Evolutionary conservation across 2,329 filamentous ascomycete genomes (phyloP), one percentile per base, ranked within the genome.

Genomic region (Nemania serpens): DNA sequence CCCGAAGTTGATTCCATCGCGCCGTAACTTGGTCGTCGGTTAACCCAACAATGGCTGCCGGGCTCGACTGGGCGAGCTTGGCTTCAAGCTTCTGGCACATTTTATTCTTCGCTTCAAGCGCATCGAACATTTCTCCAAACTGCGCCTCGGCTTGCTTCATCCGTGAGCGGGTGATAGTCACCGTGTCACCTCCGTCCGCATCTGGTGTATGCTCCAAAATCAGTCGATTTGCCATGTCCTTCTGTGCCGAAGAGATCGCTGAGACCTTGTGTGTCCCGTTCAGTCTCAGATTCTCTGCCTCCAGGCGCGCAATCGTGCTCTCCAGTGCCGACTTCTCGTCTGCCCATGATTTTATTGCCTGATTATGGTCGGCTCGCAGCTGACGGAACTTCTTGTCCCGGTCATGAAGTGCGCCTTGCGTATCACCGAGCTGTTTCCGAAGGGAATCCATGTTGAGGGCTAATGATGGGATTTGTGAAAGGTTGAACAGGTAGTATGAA

Each of bases 401-500:
- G 10, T 69, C 63, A 12, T 66, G 64, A 39, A 71, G 68, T 42
- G 66, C 67, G 22, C 63, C 69, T 49, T 71, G 69, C 41, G 67
- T 68, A 20, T 70, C 69, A 47, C 57, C 49, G 17, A 73, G 70
- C 60, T 73, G 70, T 10, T 47, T 42, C 57, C 70, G 66, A 39
- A 73, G 61, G 25, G 68, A 53, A 13, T 73, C 67, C 70, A 73
- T 72, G 39, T 45, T 50, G 45, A 18, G 13, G n/a, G 43, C 49
- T 33, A 55, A 46, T 37, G 25, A 39, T 49, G n/a, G 49, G 45
- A n/a, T 25, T 7, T 9, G 36, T 22, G 29, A 39, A 36, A 46
- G 34, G 47, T 42, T 22, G 51, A 10, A 43, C 3, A 17, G 41
- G 2, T 48, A 47, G 36, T 39, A 39, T 42, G 39, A 29, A 45